Conservation (phyloP, 2,329 filamentous ascomycete species). For the Penicillium frequentans region DNA sequence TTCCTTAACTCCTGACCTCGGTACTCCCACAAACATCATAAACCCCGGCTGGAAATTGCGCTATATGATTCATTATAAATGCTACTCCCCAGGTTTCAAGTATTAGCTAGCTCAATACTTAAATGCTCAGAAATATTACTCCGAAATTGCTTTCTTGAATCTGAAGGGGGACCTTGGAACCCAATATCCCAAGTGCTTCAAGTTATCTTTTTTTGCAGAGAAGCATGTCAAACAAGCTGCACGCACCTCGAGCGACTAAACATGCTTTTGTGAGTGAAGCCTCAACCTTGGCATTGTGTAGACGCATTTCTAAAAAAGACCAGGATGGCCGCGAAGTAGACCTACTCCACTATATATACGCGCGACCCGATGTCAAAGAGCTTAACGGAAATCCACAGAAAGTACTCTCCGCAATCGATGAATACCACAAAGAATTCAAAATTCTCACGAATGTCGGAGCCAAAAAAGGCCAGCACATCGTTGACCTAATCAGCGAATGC, state of each 20-base stretch:
- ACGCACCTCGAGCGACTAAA: constrained; percentile 4
- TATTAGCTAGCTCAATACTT: background rate
- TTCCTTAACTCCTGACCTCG: background rate
- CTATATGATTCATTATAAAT: background rate
- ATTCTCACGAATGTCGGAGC: constrained; percentile 78
- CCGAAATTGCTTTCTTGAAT: background rate
- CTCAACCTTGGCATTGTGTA: background rate
- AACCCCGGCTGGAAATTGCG: background rate
- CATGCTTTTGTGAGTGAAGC: constrained; percentile 1
- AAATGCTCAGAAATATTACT: background rate
- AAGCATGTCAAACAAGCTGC: constrained; percentile 10
- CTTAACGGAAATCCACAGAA: constrained; percentile 62
- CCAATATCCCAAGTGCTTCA: background rate
- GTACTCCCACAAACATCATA: background rate
- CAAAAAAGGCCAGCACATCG: constrained; percentile 69
- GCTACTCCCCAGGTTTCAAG: background rate
- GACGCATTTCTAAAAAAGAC: background rate
- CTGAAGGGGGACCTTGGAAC: background rate
- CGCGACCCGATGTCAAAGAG: constrained; percentile 57
- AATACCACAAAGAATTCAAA: constrained; percentile 63
- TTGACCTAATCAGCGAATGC: constrained; percentile 61
- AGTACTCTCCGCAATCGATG: constrained; percentile 68
- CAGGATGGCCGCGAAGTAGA: constrained; percentile 70
- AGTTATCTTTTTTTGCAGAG: background rate
- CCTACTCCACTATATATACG: constrained; percentile 66